Conservation (phyloP, 31 red algal genomes). For the Endocladia muricata region DNA sequence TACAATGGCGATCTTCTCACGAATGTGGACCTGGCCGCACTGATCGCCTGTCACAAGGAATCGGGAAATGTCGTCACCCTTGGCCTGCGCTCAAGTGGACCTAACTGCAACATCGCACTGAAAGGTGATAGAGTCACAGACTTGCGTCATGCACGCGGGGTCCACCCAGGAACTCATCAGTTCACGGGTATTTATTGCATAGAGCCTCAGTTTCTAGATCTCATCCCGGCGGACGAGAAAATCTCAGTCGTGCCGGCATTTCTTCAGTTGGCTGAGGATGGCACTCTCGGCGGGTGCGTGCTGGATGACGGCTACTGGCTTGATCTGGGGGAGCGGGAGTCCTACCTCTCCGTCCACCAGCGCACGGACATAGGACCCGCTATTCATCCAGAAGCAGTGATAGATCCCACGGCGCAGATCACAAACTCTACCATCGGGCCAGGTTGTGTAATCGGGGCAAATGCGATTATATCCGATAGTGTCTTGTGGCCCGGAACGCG, state of each 20-base stretch:
- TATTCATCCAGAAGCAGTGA: too few relatives aligned
- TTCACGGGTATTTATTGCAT: slow-evolving; percentile 23
- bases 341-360: too few relatives aligned
- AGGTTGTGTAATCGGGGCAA: too few relatives aligned
- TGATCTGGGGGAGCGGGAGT: slow-evolving; percentile 8
- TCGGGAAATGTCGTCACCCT: slow-evolving; percentile 19
- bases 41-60: neutral
- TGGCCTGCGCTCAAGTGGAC: neutral
- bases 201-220: slow-evolving; percentile 8
- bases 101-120: neutral
- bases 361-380: too few relatives aligned
- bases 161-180: slow-evolving; percentile 19
- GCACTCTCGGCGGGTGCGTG: slow-evolving; percentile 1
- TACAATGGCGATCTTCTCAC: slow-evolving; percentile 30
- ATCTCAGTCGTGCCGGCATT: slow-evolving; percentile 18
- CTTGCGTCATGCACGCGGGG: slow-evolving; percentile 5
- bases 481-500: too few relatives aligned
- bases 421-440: too few relatives aligned
- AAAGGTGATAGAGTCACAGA: neutral
- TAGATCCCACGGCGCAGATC: too few relatives aligned
- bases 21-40: neutral
- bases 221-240: slow-evolving; percentile 18
- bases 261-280: neutral
- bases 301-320: neutral
- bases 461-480: too few relatives aligned